Evolutionary conservation across 2,329 filamentous ascomycete species (phyloP), one percentile per base, ranked within the genome.

Genomic region (Claviceps purpurea): DNA sequence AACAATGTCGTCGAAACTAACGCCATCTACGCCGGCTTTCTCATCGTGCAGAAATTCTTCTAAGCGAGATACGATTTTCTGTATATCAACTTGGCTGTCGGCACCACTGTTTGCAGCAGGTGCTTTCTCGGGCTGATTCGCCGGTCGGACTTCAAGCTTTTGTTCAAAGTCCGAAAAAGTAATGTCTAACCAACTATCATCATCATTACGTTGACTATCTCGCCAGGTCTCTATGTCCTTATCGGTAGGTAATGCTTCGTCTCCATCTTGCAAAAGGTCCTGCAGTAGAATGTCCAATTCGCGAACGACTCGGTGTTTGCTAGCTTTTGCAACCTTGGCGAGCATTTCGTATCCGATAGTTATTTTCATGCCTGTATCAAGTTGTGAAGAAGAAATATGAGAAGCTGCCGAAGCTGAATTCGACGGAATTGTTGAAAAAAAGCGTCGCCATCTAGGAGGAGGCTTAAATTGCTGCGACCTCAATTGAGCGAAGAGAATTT

Each of bases 11-110:
- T 78, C 73, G 13, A 87, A 67, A 54, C 88, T 82, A 0, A 84
- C 87, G 0, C 89, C 91, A 47, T 95, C 89, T 5, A 82, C 65
- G 1, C 87, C 90, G 0, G 89, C 89, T 46, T 77, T 78, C 11
- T 94, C 86, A 59, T 97, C 88, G 52, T 94, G 87, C 46, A 98
- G 68, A 60, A 98, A 97, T 13, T 85, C 75, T 62, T 96, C 89
- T 61, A 98, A 97, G n/a, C 89, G 81, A 47, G 87, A 85, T 0
- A 98, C 93, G 64, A 97, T 95, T 62, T 91, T 91, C 51, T 85
- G 83, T 22, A 98, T 72, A 63, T 95, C 85, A 4, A 82, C 81
- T 61, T 90, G 82, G 0, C 83, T 79, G 24, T 73, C 73, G 4
- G 77, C 71, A 62, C 89, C 82, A 1, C 84, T 85, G 61, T 87